Evolutionary conservation across 2,329 filamentous ascomycete genomes (phyloP).

Genomic region (Pseudogymnoascus sp.): DNA sequence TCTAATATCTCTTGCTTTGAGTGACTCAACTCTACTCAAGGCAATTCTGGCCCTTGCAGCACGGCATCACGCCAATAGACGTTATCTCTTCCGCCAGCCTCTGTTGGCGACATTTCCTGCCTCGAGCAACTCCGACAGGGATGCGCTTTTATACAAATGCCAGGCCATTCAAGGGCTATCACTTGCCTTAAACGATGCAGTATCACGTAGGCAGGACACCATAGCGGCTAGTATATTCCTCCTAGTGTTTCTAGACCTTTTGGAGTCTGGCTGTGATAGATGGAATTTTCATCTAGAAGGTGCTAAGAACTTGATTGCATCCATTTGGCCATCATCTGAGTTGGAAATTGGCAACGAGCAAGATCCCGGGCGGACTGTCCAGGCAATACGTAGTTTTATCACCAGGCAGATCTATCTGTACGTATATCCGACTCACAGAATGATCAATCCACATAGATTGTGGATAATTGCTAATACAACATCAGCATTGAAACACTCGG

Average conservation of each 20-base stretch:
- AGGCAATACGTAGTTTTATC: conserved; percentile 11
- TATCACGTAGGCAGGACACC: conserved; percentile 18
- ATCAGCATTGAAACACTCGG: conserved; percentile 30
- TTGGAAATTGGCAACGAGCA: not conserved
- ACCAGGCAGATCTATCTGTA: conserved; percentile 29
- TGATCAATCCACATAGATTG: conserved; percentile 16
- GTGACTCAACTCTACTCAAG: conserved; percentile 26
- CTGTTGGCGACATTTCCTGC: conserved; percentile 7
- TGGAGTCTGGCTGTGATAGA: conserved; percentile 13
- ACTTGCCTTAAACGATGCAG: conserved; percentile 16
- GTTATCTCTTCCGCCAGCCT: conserved; percentile 21
- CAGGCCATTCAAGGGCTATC: conserved; percentile 29
- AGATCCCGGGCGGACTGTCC: not conserved
- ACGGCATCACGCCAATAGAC: conserved; percentile 28
- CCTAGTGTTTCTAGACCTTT: conserved; percentile 12
- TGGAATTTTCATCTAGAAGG: conserved; percentile 14
- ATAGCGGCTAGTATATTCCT: conserved; percentile 31
- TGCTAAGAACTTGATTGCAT: conserved; percentile 9
- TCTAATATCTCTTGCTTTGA: conserved; percentile 27
- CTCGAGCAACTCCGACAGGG: conserved; percentile 20
- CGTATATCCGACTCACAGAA: conserved; percentile 32
- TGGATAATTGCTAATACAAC: not conserved
- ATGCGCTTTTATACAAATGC: conserved; percentile 30
- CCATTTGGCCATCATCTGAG: not conserved
- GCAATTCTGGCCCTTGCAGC: conserved; percentile 30